Evolutionary conservation across 2,329 filamentous ascomycete species (phyloP), one percentile per base, ranked within the genome.

Genomic region (Dactylellina drechsleri): DNA sequence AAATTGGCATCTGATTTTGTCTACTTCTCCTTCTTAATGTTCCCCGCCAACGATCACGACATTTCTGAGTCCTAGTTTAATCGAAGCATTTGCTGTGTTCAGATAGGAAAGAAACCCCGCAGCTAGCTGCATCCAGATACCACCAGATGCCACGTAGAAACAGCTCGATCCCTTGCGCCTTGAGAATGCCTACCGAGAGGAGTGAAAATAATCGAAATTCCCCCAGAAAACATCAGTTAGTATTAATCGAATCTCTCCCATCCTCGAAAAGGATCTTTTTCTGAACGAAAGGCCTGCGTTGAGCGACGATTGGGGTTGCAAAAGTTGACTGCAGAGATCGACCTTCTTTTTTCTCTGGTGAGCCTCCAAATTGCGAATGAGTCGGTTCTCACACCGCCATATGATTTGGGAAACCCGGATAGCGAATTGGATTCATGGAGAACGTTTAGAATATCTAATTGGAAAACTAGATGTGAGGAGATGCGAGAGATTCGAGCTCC

Each of bases 231-330:
- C 43, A n/a, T 20, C 41, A 36, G 10, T 7, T 36, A 36, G 31
- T 49, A 8, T 3, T 13, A 40, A 8, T 31, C 20, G 45, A 58
- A 41, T 20, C n/a, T 28, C 45, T 36, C 47, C 40, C 45, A 18
- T 53, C 20, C 49, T 23, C 26, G 23, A 20, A 45, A 45, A 6
- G 4, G n/a, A 2, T 58, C 45, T 4, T 31, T 16, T 45, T 16
- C 16, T 2, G 43, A 57, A 23, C 6, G 61, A 40, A 20, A 16
- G 40, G 41, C 59, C 49, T 49, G 58, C 59, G 64, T 68, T 65
- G 71, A 67, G 47, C 40, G 52, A 52, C 26, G 70, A 50, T 74
- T 66, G 67, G 67, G 66, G 66, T 26, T 36, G 56, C 23, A 41
- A 57, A 31, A 16, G 28, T 58, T 56, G 64, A 60, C 52, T 28